phyloP scores from a whole-genome alignment of 2,329 filamentous ascomycete genomes.

The Aspergillus fumigatus region DNA sequence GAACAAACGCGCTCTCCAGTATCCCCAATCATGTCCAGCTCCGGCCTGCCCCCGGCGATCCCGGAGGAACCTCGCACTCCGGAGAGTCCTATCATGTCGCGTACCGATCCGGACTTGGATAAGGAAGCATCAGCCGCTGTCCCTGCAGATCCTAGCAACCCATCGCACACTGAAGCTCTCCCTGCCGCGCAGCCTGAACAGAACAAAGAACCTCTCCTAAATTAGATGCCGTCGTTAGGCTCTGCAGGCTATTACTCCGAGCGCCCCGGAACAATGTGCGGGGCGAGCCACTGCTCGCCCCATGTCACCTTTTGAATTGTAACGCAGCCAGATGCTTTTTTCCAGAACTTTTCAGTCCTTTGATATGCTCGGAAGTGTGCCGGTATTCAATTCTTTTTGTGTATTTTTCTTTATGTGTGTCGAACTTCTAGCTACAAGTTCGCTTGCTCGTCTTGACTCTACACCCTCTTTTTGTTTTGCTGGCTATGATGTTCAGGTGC shows the following conservation, averaged over 20 bases:
- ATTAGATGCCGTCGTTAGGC: neutral
- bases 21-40: conserved; percentile 24
- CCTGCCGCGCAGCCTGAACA: neutral
- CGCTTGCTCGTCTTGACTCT: neutral
- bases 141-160: neutral
- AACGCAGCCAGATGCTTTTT: neutral
- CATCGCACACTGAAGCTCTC: neutral
- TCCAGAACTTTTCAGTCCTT: neutral
- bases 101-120: conserved; percentile 3
- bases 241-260: neutral
- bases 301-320: neutral
- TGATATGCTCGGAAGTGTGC: neutral
- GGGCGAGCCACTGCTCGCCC: neutral
- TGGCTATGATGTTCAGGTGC: neutral
- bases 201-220: neutral
- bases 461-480: neutral
- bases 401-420: neutral
- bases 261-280: neutral
- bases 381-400: neutral
- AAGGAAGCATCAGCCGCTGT: conserved; percentile 2
- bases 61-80: conserved; percentile 32
- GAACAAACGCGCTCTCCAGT: conserved; percentile 20
- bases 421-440: neutral
- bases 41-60: conserved; percentile 29
- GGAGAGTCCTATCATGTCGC: conserved; percentile 14